Evolutionary conservation across 83 land plant species (phyloP), one percentile per base, ranked within the genome.

Genomic region (Diphasiastrum complanatum): DNA sequence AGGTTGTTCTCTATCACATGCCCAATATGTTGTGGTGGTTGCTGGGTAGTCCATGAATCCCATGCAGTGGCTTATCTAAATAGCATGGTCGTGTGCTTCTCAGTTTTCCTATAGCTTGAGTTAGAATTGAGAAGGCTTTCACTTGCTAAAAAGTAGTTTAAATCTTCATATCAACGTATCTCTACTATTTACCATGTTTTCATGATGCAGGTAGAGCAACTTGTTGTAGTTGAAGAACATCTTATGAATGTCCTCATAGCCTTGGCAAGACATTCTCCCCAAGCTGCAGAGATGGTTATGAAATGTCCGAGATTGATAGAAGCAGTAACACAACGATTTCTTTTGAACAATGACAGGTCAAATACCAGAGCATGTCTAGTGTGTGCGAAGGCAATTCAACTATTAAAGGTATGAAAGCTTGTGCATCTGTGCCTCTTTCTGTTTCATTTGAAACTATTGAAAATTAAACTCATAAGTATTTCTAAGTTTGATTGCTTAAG

Each of bases 231-330:
- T 48, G 96, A 85, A 61, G 99, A 89, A 35, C 53, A 68, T 53
- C 61, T 85, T 11, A 49, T 89, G 51, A 72, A 76, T 49, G 66
- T 89, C 6, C 66, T 93, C 2, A 76, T 80, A 67, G 84, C 82
- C 10, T 51, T 95, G 16, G 89, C 89, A 28, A 76, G 96, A 59
- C 96, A 89, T 78, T 95, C 99, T 36, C 92, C 92, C 32, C 60
- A 71, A 47, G 81, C 71, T 67, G 85, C 96, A 41, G 65, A 73
- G 68, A 81, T 83, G 65, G 77, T 95, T 27, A 65, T 82, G 71
- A 79, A 80, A 47, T 89, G 89, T 49, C 83, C 86, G 23, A 75
- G 87, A 72, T 89, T 95, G 45, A 60, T 89, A 47, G 63, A 83
- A 36, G 69, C 83, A 0, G 66, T 93, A 48, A 66, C 73, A 24